These are phyloP conservation scores for Asterella californica DNA, from an alignment of 225 moss, liverwort and hornwort genomes.

Conservation along the genomic window DNA sequence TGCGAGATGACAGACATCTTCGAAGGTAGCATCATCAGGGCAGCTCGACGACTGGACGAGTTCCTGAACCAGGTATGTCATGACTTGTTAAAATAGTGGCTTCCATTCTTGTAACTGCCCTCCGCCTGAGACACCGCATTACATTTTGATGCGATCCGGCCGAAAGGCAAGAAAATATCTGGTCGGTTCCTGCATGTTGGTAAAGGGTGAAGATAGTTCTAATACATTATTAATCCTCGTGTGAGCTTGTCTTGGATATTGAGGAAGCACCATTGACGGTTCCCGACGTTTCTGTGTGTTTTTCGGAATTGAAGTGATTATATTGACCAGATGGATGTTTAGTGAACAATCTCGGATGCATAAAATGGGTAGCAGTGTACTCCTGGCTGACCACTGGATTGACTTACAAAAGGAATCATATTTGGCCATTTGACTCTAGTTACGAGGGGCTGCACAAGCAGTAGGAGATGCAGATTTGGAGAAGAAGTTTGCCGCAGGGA, in stretches of 20 bases:
- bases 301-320: not conserved
- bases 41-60: conserved; percentile 85
- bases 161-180: not conserved
- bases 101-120: not conserved
- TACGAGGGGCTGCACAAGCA: conserved; percentile 74
- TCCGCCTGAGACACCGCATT: not conserved
- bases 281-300: not conserved
- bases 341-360: not conserved
- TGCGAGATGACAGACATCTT: conserved; percentile 98
- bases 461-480: conserved; percentile 86
- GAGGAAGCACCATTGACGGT: not conserved
- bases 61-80: conserved; percentile 88
- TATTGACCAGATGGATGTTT: not conserved
- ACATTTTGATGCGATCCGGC: not conserved
- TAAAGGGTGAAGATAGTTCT: not conserved
- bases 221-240: not conserved
- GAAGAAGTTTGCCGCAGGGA: conserved; percentile 77
- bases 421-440: conserved; percentile 39
- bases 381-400: not conserved
- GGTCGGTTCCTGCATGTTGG: not conserved
- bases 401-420: not conserved
- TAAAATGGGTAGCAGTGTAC: not conserved
- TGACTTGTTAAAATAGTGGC: too few relatives aligned
- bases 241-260: not conserved
- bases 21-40: conserved; percentile 96